A percentile compares a stretch with the other conserved stretches of the same genome.
phyloP scores from a whole-genome alignment of 2,329 filamentous ascomycete genomes.

The Epichloe hybrida region DNA sequence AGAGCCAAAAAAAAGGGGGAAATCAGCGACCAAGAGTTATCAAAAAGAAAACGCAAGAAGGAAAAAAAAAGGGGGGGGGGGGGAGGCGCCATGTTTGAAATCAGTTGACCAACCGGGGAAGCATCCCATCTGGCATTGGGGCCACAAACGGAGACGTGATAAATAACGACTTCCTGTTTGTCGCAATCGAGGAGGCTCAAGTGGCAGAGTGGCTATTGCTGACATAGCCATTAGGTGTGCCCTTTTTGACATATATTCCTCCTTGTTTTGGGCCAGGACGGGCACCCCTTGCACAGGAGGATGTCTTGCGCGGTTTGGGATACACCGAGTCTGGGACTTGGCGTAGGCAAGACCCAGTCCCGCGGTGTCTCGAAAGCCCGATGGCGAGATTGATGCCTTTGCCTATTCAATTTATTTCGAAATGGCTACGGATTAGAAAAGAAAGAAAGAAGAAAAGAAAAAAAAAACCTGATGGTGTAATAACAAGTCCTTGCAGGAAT shows the following conservation, averaged over 20 bases:
- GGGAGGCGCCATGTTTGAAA: background rate
- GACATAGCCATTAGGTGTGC: background rate
- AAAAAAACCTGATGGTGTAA: background rate
- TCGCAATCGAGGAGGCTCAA: background rate
- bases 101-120: slow-evolving; percentile 1
- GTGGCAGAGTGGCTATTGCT: background rate
- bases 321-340: background rate
- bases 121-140: background rate
- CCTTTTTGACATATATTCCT: background rate
- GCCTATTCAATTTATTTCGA: background rate
- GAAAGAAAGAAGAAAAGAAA: too few relatives aligned
- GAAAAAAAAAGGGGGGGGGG: background rate
- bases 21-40: background rate
- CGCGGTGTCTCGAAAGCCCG: background rate
- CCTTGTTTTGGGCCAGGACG: background rate
- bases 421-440: background rate
- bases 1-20: background rate
- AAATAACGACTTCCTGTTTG: background rate
- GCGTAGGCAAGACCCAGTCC: background rate
- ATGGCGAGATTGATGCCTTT: background rate
- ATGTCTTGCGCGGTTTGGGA: background rate
- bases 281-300: background rate
- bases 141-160: slow-evolving; percentile 1
- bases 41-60: background rate
- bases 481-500: background rate